Evolutionary conservation across 2,329 filamentous ascomycete species (phyloP).

Genomic region (Fusarium sp.): DNA sequence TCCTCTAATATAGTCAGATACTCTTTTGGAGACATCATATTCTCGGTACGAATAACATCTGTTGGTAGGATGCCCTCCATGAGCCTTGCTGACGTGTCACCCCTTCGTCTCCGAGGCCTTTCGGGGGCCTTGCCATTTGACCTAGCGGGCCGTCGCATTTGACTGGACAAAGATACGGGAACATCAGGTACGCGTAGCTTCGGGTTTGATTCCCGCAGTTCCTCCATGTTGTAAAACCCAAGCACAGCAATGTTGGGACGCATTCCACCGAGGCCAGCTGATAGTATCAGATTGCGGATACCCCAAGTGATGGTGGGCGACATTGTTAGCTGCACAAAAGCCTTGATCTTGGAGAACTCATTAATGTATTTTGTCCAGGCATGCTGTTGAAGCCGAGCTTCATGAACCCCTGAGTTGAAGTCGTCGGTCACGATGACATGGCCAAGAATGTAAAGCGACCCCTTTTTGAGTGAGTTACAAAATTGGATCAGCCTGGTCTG

Average conservation of each 20-base stretch:
- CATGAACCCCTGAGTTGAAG: slow-evolving; percentile 79
- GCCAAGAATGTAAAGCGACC: slow-evolving; percentile 82
- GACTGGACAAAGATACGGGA: slow-evolving; percentile 49
- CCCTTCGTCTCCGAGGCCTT: slow-evolving; percentile 54
- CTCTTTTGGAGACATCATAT: slow-evolving; percentile 72
- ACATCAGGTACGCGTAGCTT: slow-evolving; percentile 65
- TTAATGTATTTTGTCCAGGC: slow-evolving; percentile 86
- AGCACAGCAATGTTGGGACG: slow-evolving; percentile 86
- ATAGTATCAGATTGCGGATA: slow-evolving; percentile 81
- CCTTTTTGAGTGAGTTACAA: slow-evolving; percentile 91
- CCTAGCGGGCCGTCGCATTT: slow-evolving; percentile 45
- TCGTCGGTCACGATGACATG: slow-evolving; percentile 89
- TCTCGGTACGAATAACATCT: slow-evolving; percentile 73
- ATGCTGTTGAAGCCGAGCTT: slow-evolving; percentile 81
- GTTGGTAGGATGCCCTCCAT: slow-evolving; percentile 71
- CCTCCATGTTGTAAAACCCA: slow-evolving; percentile 82
- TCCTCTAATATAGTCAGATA: slow-evolving; percentile 89
- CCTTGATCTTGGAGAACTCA: slow-evolving; percentile 86
- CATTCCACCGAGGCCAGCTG: slow-evolving; percentile 86
- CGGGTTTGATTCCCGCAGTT: slow-evolving; percentile 70
- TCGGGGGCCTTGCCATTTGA: slow-evolving; percentile 44
- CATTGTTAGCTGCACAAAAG: slow-evolving; percentile 87
- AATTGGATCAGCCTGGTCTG: slow-evolving; percentile 89
- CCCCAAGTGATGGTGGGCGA: slow-evolving; percentile 87
- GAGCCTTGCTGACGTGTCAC: slow-evolving; percentile 64